Conservation (phyloP, 1,284 basidiomycete genomes). For the Naganishia cerealis region DNA sequence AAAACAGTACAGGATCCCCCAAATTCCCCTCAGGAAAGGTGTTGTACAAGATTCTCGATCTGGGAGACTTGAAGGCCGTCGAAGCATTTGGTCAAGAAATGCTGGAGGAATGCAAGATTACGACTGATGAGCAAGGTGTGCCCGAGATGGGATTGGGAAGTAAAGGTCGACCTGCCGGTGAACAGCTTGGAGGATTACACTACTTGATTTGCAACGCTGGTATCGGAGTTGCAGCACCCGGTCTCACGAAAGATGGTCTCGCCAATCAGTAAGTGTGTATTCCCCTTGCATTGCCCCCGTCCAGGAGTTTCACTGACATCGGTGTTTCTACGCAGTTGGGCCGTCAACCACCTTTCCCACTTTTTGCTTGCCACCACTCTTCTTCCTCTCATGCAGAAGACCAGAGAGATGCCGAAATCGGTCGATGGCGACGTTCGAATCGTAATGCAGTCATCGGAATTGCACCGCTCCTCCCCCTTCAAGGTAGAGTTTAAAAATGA, state of each 20-base stretch:
- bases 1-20: slow-evolving; percentile 29
- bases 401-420: slow-evolving; percentile 32
- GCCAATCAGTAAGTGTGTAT: slow-evolving; percentile 40
- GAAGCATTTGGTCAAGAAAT: slow-evolving; percentile 64
- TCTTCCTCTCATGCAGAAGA: slow-evolving; percentile 44
- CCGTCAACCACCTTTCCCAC: slow-evolving; percentile 46
- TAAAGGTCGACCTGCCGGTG: slow-evolving; percentile 8
- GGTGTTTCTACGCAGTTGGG: slow-evolving; percentile 34
- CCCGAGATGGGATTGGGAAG: slow-evolving; percentile 20
- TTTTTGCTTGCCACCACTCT: slow-evolving; percentile 44
- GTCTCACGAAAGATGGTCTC: slow-evolving; percentile 43
- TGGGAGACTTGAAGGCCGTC: slow-evolving; percentile 52
- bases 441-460: slow-evolving; percentile 44
- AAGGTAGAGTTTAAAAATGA: slow-evolving; percentile 45
- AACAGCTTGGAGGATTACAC: slow-evolving; percentile 32
- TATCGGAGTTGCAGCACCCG: slow-evolving; percentile 47
- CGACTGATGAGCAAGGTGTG: slow-evolving; percentile 53
- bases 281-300: background rate
- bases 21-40: slow-evolving; percentile 41
- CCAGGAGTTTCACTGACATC: background rate
- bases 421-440: slow-evolving; percentile 38
- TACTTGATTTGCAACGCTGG: slow-evolving; percentile 45
- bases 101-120: slow-evolving; percentile 63
- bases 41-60: slow-evolving; percentile 41
- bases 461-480: slow-evolving; percentile 42